Base-by-base conservation (phyloP, 805 yeast species). In the Huiozyma sinensis region DNA sequence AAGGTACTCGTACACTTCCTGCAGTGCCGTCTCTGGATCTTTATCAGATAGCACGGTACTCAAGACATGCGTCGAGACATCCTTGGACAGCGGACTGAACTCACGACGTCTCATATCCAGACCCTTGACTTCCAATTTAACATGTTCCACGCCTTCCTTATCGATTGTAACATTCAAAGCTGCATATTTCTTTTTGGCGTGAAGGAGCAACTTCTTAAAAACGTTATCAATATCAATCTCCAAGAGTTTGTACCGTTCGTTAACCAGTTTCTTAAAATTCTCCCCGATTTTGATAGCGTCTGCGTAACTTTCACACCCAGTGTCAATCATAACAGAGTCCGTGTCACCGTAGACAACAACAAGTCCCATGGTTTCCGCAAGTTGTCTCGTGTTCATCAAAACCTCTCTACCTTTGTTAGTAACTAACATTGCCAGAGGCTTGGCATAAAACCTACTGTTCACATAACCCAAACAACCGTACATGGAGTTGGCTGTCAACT, bases 401-500 rank as follows among this genome's bases (percentile, higher is more conserved):
- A 89, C 87, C 62, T 92, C 97, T 68, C 98, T 77, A 56, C 98
- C 98, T 63, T 89, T 86, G 54, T 80, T 83, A 3, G 98, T 92
- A 46, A 88, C 95, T 56, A 92, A 70, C 89, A 86, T 86, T 5
- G 98, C 98, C 53, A 92, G 70, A 0, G 97, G 96, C 57, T 85
- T 83, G 9, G 98, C 98, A 58, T 89, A 90, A 63, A 92, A 92
- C 56, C 98, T 75, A 24, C 97, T 87, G 55, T 83, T 76, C 6
- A 83, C 83, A 62, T 81, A 89, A 53, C 98, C 98, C 55, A 92
- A 73, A 75, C 97, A 92, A 59, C 98, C 98, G 67, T 92, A 92
- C 97, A 92, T 90, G n/a, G 98, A 92, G 65, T 92, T 92, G 29
- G 98, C 98, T 2, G 98, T 94, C 60, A 92, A 72, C 62, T 92